Evolutionary conservation across 129 eudicot genomes (phyloP), one percentile per base, ranked within the genome.

Genomic region (Erigeron canadensis): DNA sequence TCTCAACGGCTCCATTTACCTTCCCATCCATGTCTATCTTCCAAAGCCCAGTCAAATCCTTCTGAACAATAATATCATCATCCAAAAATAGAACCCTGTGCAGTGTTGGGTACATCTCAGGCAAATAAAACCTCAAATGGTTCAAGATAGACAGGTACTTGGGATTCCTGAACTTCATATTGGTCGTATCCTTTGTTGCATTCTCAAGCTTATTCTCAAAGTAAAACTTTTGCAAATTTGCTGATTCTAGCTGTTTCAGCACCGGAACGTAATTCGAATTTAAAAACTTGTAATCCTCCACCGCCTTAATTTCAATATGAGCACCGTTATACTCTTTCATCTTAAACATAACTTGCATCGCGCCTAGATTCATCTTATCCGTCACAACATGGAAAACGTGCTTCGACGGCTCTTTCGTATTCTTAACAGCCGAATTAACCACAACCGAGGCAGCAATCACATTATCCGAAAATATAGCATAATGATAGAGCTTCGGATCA

Each of bases 301-400:
- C 95, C 7, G 97, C 97, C 84, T 91, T 91, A 51, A 88, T 91
- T 74, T 91, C 97, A 67, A 91, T 84, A 71, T 86, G 91, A 65
- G 97, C 97, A 60, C 96, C 97, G 71, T 83, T 84, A 75, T 91
- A 88, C 45, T 88, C 94, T 75, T 79, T 91, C 86, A 91, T 86
- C 89, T 88, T 91, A 76, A 91, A 86, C 97, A 91, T 91, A 68
- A 91, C 97, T 55, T 91, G 97, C 97, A 91, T 91, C 9, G 96
- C 97, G 39, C 97, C 97, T 34, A 91, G 87, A 83, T 91, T 91
- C 97, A 88, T 91, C 84, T 88, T 91, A 78, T 91, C 97, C 4
- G 97, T 91, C 65, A 91, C 97, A 15, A 91, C 96, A 81, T 91
- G 96, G 57, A 91, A 91, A 37, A 91, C 96, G 40, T 91, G 97